These are phyloP conservation scores for Ceriops zippeliana DNA, from an alignment of 345 rosid genomes.

Conservation along the genomic window DNA sequence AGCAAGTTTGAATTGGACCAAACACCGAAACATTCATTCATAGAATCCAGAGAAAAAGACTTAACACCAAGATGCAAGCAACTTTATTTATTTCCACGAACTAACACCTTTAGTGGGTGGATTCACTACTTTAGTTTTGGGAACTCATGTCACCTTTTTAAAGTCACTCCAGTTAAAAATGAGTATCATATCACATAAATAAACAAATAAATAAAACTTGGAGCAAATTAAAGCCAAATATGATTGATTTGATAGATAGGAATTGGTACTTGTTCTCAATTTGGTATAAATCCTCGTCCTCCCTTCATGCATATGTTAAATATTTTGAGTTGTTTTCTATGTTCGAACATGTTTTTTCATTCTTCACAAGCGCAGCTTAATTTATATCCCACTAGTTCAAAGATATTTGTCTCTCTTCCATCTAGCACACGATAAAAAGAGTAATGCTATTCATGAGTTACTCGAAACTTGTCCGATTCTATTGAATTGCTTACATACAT, in stretches of 20 bases:
- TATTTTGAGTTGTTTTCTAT: not conserved
- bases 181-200: not conserved
- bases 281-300: not conserved
- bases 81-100: conserved; percentile 11
- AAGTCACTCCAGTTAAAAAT: not conserved
- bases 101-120: conserved; percentile 36
- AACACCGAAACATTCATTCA: conserved; percentile 27
- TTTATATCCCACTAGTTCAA: too few species aligned
- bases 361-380: not conserved
- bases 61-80: conserved; percentile 28
- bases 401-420: too few species aligned
- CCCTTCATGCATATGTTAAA: conserved; percentile 4
- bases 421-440: too few species aligned
- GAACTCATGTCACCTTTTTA: conserved; percentile 26
- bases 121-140: conserved; percentile 37
- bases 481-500: too few species aligned
- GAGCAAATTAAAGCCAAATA: not conserved
- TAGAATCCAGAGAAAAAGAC: conserved; percentile 41
- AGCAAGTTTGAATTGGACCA: conserved; percentile 37
- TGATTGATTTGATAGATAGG: conserved; percentile 10
- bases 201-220: not conserved
- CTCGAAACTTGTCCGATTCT: too few species aligned
- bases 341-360: not conserved
- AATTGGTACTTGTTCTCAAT: conserved; percentile 7
- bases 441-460: too few species aligned